These are phyloP conservation scores for Phytophthora sp. DNA, from an alignment of 352 stramenopile species.

Conservation along the genomic window DNA sequence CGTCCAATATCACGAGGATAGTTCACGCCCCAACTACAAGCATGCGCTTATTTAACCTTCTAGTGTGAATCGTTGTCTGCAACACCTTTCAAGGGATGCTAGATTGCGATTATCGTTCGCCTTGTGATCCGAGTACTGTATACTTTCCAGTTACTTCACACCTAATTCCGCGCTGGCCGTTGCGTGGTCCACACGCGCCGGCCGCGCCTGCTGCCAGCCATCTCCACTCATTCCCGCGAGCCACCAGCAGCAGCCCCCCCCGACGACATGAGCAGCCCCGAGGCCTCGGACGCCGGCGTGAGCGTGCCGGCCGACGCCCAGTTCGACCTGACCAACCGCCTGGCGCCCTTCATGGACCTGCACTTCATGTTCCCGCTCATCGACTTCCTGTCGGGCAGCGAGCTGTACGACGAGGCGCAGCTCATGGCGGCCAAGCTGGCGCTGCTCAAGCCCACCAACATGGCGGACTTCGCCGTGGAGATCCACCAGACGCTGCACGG, in stretches of 20 bases:
- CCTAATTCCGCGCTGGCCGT: too few relatives aligned
- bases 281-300: conserved; percentile 54
- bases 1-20: too few relatives aligned
- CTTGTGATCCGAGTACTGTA: too few relatives aligned
- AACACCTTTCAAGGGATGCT: too few relatives aligned
- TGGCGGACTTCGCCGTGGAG: conserved; percentile 97
- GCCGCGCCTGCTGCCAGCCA: not conserved
- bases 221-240: conserved; percentile 50
- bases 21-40: too few relatives aligned
- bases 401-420: conserved; percentile 93
- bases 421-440: conserved; percentile 91
- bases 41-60: too few relatives aligned
- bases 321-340: conserved; percentile 95
- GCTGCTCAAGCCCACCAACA: conserved; percentile 95
- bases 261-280: conserved; percentile 40
- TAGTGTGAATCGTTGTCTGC: too few relatives aligned
- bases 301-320: conserved; percentile 66
- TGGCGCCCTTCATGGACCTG: conserved; percentile 95
- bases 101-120: too few relatives aligned
- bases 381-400: conserved; percentile 92
- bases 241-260: conserved; percentile 5
- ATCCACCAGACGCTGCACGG: conserved; percentile 94
- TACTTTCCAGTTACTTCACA: too few relatives aligned
- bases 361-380: conserved; percentile 98
- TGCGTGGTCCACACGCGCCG: not conserved